Evolutionary conservation across 176 grass and related monocot genomes (phyloP).

Genomic region (Carex pumila): DNA sequence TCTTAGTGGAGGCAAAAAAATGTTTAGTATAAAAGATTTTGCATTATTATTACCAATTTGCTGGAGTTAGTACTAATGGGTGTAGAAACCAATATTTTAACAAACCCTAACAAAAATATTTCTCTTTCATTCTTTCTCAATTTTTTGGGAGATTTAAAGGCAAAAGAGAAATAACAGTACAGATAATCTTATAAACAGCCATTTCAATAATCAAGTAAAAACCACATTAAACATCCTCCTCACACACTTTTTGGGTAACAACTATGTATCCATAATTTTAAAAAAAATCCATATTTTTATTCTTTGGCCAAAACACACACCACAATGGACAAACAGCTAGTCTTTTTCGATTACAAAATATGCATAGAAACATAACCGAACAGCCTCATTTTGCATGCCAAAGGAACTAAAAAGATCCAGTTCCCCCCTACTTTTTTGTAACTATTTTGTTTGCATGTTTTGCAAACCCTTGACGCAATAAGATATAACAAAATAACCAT

Average conservation of each 20-base stretch:
- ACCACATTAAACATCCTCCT: background rate
- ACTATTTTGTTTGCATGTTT: background rate
- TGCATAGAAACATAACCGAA: background rate
- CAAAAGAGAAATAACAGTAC: background rate
- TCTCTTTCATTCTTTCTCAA: background rate
- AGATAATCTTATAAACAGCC: background rate
- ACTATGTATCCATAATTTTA: background rate
- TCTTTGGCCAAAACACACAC: background rate
- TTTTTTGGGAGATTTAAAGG: background rate
- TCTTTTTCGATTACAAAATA: background rate
- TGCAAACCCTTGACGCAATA: background rate
- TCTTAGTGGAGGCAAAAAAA: background rate
- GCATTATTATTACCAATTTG: background rate
- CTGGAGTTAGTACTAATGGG: background rate
- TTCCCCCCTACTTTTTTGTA: background rate
- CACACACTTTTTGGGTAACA: background rate
- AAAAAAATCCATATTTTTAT: background rate
- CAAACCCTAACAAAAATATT: background rate
- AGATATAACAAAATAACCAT: background rate
- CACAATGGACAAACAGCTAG: too few relatives aligned
- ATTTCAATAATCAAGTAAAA: background rate
- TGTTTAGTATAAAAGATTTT: background rate
- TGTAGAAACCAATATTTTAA: background rate
- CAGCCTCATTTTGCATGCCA: background rate
- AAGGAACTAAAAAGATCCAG: background rate